Percentiles rank a stretch among this genome's conserved stretches.
Conservation (phyloP, 2,329 filamentous ascomycete genomes). For the Fusarium luffae region DNA sequence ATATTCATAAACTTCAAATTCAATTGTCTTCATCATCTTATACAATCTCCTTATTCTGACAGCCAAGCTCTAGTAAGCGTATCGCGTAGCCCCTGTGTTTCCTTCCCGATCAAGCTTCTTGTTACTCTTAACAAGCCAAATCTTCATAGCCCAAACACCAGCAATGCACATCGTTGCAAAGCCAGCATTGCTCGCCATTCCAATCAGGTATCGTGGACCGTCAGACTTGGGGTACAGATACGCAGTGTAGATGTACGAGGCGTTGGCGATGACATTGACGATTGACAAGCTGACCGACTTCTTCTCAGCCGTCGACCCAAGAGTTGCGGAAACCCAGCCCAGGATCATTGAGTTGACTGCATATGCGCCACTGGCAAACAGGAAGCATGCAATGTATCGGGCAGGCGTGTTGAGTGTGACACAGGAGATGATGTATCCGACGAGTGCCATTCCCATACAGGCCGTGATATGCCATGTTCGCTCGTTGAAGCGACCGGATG, state of each 20-base stretch:
- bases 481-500: slow-evolving; percentile 57
- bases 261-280: slow-evolving; percentile 58
- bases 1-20: too few species aligned
- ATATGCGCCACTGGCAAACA: slow-evolving; percentile 52
- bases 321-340: slow-evolving; percentile 55
- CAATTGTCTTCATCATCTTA: neutral
- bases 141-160: slow-evolving; percentile 39
- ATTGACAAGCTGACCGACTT: slow-evolving; percentile 56
- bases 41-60: neutral
- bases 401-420: slow-evolving; percentile 47
- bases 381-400: slow-evolving; percentile 50
- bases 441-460: slow-evolving; percentile 52
- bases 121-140: slow-evolving; percentile 43
- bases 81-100: slow-evolving; percentile 18
- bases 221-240: slow-evolving; percentile 57
- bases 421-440: slow-evolving; percentile 53
- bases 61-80: slow-evolving; percentile 16
- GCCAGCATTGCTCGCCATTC: slow-evolving; percentile 49
- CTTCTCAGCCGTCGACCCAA: slow-evolving; percentile 58
- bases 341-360: slow-evolving; percentile 57
- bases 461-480: slow-evolving; percentile 50
- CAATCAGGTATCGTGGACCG: slow-evolving; percentile 55
- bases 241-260: slow-evolving; percentile 58
- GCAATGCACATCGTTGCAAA: slow-evolving; percentile 45
- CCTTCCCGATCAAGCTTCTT: slow-evolving; percentile 40